Conservation (phyloP, 2,329 filamentous ascomycete species). For the Aspergillus pseudoterreus region DNA sequence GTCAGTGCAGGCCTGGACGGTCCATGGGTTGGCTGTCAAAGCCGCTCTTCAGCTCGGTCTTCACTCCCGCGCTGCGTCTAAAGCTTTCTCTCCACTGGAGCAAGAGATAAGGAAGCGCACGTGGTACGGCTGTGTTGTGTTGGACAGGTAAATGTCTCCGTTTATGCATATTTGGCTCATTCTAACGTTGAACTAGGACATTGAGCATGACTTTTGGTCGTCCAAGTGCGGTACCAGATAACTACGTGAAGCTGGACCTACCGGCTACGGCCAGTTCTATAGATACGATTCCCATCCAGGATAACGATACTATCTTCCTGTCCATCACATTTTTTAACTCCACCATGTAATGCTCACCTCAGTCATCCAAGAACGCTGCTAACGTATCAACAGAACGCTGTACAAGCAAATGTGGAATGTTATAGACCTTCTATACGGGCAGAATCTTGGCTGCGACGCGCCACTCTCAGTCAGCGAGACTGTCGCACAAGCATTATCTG, state of each 20-base stretch:
- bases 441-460: slow-evolving; percentile 40
- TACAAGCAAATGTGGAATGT: slow-evolving; percentile 31
- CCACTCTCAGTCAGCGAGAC: slow-evolving; percentile 22
- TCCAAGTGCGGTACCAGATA: slow-evolving; percentile 45
- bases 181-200: slow-evolving; percentile 25
- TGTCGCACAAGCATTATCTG: slow-evolving; percentile 32
- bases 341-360: slow-evolving; percentile 18
- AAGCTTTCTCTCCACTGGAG: background rate
- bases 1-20: slow-evolving; percentile 52
- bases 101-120: slow-evolving; percentile 32
- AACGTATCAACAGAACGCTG: slow-evolving; percentile 17
- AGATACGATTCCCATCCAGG: slow-evolving; percentile 6
- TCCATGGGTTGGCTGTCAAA: slow-evolving; percentile 52
- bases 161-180: background rate
- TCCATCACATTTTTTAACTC: slow-evolving; percentile 19
- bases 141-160: slow-evolving; percentile 39
- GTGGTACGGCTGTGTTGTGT: slow-evolving; percentile 49
- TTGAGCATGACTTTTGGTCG: slow-evolving; percentile 53
- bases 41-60: slow-evolving; percentile 18
- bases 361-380: background rate
- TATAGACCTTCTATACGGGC: slow-evolving; percentile 42
- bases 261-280: slow-evolving; percentile 18
- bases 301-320: slow-evolving; percentile 8
- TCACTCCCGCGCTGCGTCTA: slow-evolving; percentile 30
- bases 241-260: slow-evolving; percentile 40